Percentiles rank a stretch among this genome's conserved stretches.
These are phyloP conservation scores for Colletotrichum magnum DNA, from an alignment of 2,329 filamentous ascomycete species.

Conservation along the genomic window DNA sequence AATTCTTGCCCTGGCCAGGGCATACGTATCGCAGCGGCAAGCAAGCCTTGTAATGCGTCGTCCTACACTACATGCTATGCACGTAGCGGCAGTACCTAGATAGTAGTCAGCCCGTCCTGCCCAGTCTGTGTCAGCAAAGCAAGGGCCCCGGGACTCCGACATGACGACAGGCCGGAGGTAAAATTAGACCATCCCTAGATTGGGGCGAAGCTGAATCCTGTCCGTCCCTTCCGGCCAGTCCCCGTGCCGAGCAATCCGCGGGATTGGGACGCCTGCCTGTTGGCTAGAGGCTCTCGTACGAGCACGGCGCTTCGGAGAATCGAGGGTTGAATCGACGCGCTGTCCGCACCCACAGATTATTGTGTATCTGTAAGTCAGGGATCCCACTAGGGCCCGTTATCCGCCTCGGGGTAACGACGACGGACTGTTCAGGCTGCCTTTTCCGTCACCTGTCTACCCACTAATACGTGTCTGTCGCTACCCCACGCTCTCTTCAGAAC, in stretches of 20 bases:
- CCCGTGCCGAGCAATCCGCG: slow-evolving; percentile 7
- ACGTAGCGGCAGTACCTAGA: too few species aligned
- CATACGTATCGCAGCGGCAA: background rate
- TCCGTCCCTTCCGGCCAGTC: slow-evolving; percentile 20
- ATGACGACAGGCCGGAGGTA: slow-evolving; percentile 19
- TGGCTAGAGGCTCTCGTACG: background rate
- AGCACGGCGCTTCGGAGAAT: background rate
- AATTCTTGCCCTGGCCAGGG: background rate
- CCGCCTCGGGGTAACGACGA: background rate
- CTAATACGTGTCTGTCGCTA: too few species aligned
- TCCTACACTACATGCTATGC: too few species aligned
- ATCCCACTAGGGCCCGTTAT: slow-evolving; percentile 1
- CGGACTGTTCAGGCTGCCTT: background rate
- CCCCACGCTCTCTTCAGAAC: too few species aligned
- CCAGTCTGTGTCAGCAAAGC: slow-evolving; percentile 27
- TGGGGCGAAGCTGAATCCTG: slow-evolving; percentile 33
- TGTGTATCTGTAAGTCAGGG: background rate
- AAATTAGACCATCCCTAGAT: slow-evolving; percentile 31
- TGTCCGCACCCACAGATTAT: background rate
- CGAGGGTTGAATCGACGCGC: background rate
- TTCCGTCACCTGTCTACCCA: background rate
- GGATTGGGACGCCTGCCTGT: slow-evolving; percentile 6
- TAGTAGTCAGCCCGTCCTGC: background rate
- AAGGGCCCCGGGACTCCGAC: slow-evolving; percentile 11
- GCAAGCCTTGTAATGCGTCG: background rate